These are phyloP conservation scores for Cokeromyces recurvatus DNA, from an alignment of 371 early-diverging fungal species.

Conservation along the genomic window DNA sequence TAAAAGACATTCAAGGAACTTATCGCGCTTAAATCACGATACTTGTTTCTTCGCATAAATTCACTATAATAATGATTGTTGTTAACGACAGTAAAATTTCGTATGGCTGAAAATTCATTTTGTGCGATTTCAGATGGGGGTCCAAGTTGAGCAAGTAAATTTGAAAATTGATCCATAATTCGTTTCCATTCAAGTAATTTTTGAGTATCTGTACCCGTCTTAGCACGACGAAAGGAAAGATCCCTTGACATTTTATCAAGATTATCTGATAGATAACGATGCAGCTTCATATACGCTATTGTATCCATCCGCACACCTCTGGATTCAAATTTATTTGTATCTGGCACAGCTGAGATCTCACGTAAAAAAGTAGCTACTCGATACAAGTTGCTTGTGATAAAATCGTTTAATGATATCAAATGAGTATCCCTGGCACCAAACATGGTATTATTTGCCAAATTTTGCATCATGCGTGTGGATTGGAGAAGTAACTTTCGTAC, in stretches of 20 bases:
- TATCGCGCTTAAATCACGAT: conserved; percentile 53
- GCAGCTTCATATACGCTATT: conserved; percentile 33
- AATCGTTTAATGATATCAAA: conserved; percentile 81
- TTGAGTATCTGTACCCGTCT: conserved; percentile 16
- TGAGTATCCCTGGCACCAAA: conserved; percentile 90
- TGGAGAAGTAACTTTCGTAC: conserved; percentile 79
- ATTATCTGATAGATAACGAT: conserved; percentile 34
- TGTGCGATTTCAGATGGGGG: conserved; percentile 61
- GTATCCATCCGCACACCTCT: conserved; percentile 31
- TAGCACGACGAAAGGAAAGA: conserved; percentile 18
- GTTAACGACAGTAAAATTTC: conserved; percentile 33
- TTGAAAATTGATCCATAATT: conserved; percentile 72
- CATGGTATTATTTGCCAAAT: conserved; percentile 89
- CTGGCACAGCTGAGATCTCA: conserved; percentile 40
- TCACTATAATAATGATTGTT: conserved; percentile 57
- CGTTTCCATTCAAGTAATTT: conserved; percentile 32
- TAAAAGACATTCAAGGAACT: conserved; percentile 64
- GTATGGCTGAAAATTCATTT: conserved; percentile 28
- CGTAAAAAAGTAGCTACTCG: conserved; percentile 53
- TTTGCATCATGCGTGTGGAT: conserved; percentile 93
- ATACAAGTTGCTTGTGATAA: conserved; percentile 66
- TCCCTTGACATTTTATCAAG: conserved; percentile 34
- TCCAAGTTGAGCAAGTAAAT: conserved; percentile 79
- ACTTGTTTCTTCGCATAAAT: conserved; percentile 67
- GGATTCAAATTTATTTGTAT: neutral